A percentile compares a stretch with the other conserved stretches of the same genome.
These are phyloP conservation scores for Lasiodiplodia hormozganensis DNA, from an alignment of 2,329 filamentous ascomycete genomes.

Conservation along the genomic window DNA sequence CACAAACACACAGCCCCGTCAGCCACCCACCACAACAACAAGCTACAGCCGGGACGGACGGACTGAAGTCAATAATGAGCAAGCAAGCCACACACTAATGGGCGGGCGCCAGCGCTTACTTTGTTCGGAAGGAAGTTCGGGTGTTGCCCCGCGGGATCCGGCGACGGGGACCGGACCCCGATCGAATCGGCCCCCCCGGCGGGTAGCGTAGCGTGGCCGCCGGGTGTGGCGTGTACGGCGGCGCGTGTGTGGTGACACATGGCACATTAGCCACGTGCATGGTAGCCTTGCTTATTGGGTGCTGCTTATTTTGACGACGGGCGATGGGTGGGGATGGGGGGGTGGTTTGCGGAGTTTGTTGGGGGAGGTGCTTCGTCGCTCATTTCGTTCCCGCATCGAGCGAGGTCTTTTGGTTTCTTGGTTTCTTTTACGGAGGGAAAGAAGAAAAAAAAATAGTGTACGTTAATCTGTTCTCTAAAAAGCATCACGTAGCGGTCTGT, in stretches of 20 bases:
- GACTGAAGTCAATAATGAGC: too few species aligned
- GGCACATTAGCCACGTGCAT: neutral
- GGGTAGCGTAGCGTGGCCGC: neutral
- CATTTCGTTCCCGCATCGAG: too few species aligned
- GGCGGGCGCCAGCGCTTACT: neutral
- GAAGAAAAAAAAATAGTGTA: too few species aligned
- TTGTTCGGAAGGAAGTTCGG: neutral
- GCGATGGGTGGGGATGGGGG: neutral
- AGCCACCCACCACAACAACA: too few species aligned
- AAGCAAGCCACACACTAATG: neutral
- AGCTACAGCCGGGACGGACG: too few species aligned
- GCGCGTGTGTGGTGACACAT: neutral
- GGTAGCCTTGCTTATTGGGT: neutral
- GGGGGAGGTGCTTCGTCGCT: too few species aligned
- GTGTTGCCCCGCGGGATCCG: neutral
- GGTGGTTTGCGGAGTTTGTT: neutral
- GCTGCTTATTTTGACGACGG: constrained; percentile 1
- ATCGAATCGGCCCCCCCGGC: neutral
- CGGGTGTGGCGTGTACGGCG: neutral
- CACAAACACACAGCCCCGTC: too few species aligned
- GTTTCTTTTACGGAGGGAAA: too few species aligned
- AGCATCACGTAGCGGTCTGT: too few species aligned
- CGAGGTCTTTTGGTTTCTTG: too few species aligned
- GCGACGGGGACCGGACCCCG: neutral
- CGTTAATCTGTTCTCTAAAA: too few species aligned